These are phyloP conservation scores for Lanmaoa pseudosensibilis DNA, from an alignment of 768 basidiomycete species.

Conservation along the genomic window DNA sequence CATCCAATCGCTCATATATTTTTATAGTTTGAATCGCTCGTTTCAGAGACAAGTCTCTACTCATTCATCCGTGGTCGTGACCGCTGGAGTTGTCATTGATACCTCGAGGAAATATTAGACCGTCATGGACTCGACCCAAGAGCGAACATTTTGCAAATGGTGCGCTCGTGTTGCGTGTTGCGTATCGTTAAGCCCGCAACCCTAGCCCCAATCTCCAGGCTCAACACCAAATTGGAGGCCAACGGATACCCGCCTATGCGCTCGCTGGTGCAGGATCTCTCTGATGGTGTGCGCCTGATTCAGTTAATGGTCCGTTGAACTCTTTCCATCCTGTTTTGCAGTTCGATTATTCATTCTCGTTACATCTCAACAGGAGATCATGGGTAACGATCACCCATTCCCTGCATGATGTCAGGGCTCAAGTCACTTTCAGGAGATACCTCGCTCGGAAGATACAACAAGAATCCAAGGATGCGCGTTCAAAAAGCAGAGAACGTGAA, in stretches of 20 bases:
- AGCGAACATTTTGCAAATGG: conserved; percentile 93
- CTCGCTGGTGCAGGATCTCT: conserved; percentile 86
- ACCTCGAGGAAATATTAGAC: neutral
- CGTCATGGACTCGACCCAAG: conserved; percentile 47
- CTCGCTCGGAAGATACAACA: conserved; percentile 94
- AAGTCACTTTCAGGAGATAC: conserved; percentile 60
- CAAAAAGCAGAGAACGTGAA: conserved; percentile 99
- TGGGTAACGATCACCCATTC: conserved; percentile 56
- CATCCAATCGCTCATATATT: neutral
- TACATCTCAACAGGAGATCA: conserved; percentile 73
- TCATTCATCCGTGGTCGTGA: neutral
- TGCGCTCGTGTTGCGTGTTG: conserved; percentile 29
- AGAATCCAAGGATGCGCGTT: conserved; percentile 83
- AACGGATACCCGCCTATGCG: conserved; percentile 85
- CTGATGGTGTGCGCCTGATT: conserved; percentile 92
- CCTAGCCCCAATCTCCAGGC: conserved; percentile 49
- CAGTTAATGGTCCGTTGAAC: conserved; percentile 76
- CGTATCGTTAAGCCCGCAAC: neutral
- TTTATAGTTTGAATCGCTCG: neutral
- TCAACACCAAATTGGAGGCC: conserved; percentile 91
- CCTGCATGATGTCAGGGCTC: conserved; percentile 6
- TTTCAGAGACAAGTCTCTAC: neutral
- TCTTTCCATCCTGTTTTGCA: neutral
- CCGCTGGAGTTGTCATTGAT: neutral
- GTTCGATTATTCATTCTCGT: neutral